Evolutionary conservation across 495 filamentous ascomycete genomes (phyloP).

Genomic region (Bryoglossum gracile): DNA sequence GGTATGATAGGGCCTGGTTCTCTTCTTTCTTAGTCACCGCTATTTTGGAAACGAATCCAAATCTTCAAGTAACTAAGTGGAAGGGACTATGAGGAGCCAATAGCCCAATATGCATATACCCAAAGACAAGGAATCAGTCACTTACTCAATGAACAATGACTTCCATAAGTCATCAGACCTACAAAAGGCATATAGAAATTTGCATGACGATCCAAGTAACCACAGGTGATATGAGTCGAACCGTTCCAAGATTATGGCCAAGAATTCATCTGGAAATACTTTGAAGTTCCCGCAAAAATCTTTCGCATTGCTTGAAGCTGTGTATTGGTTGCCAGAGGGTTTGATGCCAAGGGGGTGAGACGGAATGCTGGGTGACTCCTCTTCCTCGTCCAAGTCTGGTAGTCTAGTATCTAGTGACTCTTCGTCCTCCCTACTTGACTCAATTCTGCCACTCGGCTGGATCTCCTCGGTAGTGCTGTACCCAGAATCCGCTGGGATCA

Average conservation of each 20-base stretch:
- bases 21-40: too few species aligned
- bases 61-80: too few species aligned
- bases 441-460: slow-evolving; percentile 12
- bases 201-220: slow-evolving; percentile 73
- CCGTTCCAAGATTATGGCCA: slow-evolving; percentile 67
- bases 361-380: slow-evolving; percentile 45
- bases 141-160: slow-evolving; percentile 77
- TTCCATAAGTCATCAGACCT: slow-evolving; percentile 89
- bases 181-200: slow-evolving; percentile 81
- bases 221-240: slow-evolving; percentile 58
- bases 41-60: too few species aligned
- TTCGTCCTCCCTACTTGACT: slow-evolving; percentile 23
- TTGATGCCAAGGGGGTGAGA: slow-evolving; percentile 80
- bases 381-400: slow-evolving; percentile 13
- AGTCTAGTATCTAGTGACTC: too few species aligned
- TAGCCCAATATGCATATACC: too few species aligned
- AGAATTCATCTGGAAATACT: slow-evolving; percentile 71
- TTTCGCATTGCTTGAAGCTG: slow-evolving; percentile 58
- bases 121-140: too few species aligned
- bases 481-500: slow-evolving; percentile 8
- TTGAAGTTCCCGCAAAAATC: slow-evolving; percentile 55
- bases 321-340: slow-evolving; percentile 80
- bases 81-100: too few species aligned
- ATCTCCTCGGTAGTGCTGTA: not conserved
- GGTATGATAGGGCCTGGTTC: too few species aligned